phyloP scores from a whole-genome alignment of 108 stramenopile genomes.

The Parietichytrium sp. region DNA sequence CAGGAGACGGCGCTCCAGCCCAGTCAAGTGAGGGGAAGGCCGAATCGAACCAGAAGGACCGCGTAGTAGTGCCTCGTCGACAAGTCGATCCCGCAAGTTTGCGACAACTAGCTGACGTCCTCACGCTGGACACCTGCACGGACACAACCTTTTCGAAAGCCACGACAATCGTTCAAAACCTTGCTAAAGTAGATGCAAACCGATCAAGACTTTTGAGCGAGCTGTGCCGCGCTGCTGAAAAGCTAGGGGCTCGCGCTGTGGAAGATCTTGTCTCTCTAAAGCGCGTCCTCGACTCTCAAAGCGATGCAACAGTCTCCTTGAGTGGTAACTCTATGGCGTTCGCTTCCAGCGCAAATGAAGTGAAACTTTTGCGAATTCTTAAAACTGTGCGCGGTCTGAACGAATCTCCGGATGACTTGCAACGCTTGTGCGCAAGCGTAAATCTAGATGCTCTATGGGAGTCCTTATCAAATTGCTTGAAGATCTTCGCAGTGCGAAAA shows the following conservation, averaged over 20 bases:
- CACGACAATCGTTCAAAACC: not conserved
- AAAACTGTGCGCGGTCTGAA: constrained; percentile 10
- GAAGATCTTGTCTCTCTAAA: not conserved
- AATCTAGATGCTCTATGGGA: constrained; percentile 37
- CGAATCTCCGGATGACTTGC: constrained; percentile 21
- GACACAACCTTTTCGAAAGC: constrained; percentile 8
- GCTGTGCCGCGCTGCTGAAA: constrained; percentile 24
- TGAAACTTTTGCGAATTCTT: constrained; percentile 29
- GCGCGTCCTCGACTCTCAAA: not conserved
- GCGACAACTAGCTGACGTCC: not conserved
- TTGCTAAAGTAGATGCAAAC: not conserved
- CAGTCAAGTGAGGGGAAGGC: not conserved
- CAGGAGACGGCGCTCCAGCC: not conserved
- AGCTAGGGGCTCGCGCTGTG: not conserved
- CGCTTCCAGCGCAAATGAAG: not conserved
- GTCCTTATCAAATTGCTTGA: constrained; percentile 2
- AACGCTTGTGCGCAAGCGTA: constrained; percentile 2
- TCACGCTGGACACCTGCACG: constrained; percentile 9
- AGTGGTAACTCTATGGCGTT: not conserved
- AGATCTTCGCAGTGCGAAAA: not conserved
- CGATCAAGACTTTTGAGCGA: not conserved
- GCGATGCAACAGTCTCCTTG: no score
- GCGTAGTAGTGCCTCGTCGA: not conserved
- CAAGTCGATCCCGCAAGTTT: not conserved
- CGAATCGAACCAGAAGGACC: not conserved